Conservation (phyloP, 73 alveolate genomes). For the Symbiodinium natans region DNA sequence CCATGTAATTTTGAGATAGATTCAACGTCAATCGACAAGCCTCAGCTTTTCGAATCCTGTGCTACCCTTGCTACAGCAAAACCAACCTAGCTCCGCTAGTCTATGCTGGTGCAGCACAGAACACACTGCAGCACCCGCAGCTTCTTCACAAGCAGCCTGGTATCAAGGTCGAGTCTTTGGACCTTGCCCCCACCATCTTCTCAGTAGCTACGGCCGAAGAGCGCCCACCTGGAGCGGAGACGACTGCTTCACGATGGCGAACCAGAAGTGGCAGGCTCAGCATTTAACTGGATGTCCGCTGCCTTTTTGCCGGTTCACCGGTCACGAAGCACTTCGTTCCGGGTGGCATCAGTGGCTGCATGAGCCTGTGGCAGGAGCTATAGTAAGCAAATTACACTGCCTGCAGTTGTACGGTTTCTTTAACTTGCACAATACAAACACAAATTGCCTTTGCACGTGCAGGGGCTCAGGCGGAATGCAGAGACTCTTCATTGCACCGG, state of each 20-base stretch:
- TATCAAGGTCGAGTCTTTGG: neutral
- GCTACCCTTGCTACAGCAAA: no score
- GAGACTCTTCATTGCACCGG: constrained; percentile 82
- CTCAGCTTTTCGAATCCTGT: no score
- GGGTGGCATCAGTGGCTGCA: constrained; percentile 95
- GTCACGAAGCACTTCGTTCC: constrained; percentile 99
- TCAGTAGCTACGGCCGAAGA: constrained; percentile 73
- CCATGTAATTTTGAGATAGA: no score
- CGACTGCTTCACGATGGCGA: neutral
- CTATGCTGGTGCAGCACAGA: no score
- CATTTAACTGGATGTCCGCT: neutral
- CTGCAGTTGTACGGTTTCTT: no score
- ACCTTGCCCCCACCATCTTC: neutral
- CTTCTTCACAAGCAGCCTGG: no score
- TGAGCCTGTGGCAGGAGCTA: constrained; percentile 10
- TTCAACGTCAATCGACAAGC: no score
- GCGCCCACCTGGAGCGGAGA: constrained; percentile 28
- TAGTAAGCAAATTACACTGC: neutral
- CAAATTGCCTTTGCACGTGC: neutral
- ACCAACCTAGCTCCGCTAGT: no score
- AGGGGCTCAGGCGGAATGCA: constrained; percentile 36
- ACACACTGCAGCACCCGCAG: no score
- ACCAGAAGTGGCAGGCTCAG: constrained; percentile 94
- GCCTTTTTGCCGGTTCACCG: constrained; percentile 95
- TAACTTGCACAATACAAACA: no score